phyloP scores from a whole-genome alignment of 495 filamentous ascomycete genomes.

The Pyronema omphalodes region DNA sequence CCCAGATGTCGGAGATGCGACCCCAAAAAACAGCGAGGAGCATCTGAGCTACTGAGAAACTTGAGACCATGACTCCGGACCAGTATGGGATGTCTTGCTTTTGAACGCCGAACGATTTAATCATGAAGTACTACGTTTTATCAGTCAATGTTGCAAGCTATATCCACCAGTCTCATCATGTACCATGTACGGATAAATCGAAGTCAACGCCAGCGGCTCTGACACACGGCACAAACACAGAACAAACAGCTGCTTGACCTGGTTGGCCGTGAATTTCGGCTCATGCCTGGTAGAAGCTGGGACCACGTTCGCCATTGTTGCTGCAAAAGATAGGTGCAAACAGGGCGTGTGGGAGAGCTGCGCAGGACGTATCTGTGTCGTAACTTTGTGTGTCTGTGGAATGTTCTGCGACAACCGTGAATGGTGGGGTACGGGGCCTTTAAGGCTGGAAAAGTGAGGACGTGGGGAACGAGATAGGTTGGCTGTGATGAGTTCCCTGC shows the following conservation, averaged over 20 bases:
- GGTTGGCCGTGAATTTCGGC: not conserved
- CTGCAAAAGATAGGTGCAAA: not conserved
- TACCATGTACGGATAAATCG: constrained; percentile 81
- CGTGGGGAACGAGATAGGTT: not conserved
- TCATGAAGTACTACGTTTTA: constrained; percentile 28
- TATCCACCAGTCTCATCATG: constrained; percentile 37
- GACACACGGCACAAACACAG: constrained; percentile 51
- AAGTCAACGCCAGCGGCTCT: constrained; percentile 67
- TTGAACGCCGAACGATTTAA: constrained; percentile 40
- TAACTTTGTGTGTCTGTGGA: not conserved
- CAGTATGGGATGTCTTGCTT: constrained; percentile 52
- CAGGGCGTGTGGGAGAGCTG: not conserved
- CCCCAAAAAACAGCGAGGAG: constrained; percentile 81
- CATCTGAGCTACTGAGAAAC: constrained; percentile 68
- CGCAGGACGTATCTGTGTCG: not conserved
- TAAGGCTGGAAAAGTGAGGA: not conserved
- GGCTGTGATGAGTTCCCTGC: too few species aligned
- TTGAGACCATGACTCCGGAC: constrained; percentile 79
- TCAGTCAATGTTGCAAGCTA: not conserved
- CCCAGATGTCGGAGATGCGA: constrained; percentile 56
- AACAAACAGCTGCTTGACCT: constrained; percentile 1
- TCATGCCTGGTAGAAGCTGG: not conserved
- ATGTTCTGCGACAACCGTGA: not conserved
- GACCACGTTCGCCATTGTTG: not conserved
- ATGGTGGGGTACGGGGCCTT: not conserved